Percentiles rank a stretch among this genome's conserved stretches.
phyloP scores from a whole-genome alignment of 139 green algal species.

The Nannochloris sp. region DNA sequence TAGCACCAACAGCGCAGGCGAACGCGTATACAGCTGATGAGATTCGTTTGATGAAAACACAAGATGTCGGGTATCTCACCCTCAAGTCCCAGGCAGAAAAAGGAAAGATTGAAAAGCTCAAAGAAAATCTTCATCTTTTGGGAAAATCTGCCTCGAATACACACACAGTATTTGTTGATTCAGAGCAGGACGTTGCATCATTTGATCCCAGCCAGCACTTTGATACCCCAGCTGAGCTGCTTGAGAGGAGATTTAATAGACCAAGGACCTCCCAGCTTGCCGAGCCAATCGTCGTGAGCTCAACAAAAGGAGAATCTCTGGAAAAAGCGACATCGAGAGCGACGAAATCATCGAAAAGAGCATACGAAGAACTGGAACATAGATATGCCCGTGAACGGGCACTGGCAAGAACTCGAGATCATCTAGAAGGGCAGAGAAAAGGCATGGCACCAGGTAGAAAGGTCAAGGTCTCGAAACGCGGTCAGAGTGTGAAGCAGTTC shows the following conservation, averaged over 20 bases:
- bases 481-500: slow-evolving; percentile 12
- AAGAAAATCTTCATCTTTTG: slow-evolving; percentile 73
- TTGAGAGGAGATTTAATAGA: slow-evolving; percentile 70
- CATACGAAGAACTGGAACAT: slow-evolving; percentile 77
- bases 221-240: slow-evolving; percentile 63
- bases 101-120: slow-evolving; percentile 72
- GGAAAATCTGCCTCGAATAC: slow-evolving; percentile 36
- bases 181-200: slow-evolving; percentile 8
- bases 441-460: slow-evolving; percentile 71
- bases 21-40: slow-evolving; percentile 90
- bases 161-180: slow-evolving; percentile 74
- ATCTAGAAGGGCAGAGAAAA: slow-evolving; percentile 61
- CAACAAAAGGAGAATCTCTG: not conserved
- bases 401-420: slow-evolving; percentile 38
- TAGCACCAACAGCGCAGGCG: slow-evolving; percentile 36
- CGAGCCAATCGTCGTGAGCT: slow-evolving; percentile 11
- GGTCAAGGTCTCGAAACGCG: slow-evolving; percentile 38
- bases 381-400: slow-evolving; percentile 48
- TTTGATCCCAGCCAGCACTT: slow-evolving; percentile 68
- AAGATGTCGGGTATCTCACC: slow-evolving; percentile 81
- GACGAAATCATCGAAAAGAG: slow-evolving; percentile 26
- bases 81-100: slow-evolving; percentile 65
- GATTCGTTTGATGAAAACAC: slow-evolving; percentile 86
- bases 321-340: slow-evolving; percentile 8
- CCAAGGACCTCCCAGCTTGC: slow-evolving; percentile 35